Evolutionary conservation across 2,329 filamentous ascomycete genomes (phyloP).

Genomic region (Oidium heveae): DNA sequence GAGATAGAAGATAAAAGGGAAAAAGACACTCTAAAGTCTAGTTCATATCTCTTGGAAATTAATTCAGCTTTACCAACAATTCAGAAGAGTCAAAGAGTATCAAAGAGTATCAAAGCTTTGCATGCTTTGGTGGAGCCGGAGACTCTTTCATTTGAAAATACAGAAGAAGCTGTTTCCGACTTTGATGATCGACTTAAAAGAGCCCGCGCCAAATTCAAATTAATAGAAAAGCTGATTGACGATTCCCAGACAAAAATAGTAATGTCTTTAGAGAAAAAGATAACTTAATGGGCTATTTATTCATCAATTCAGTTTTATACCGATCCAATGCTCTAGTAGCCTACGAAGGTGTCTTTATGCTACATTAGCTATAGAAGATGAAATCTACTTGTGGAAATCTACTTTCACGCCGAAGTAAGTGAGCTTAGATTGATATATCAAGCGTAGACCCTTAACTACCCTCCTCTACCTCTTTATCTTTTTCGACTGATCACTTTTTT

Average conservation of each 20-base stretch:
- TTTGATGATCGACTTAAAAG: constrained; percentile 75
- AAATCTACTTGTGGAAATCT: too few relatives aligned
- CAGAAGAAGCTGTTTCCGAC: constrained; percentile 69
- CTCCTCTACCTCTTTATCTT: too few relatives aligned
- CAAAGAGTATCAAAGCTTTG: constrained; percentile 51
- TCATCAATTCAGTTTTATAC: too few relatives aligned
- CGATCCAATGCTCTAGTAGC: too few relatives aligned
- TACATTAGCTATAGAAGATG: too few relatives aligned
- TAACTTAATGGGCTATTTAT: too few relatives aligned
- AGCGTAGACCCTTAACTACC: too few relatives aligned
- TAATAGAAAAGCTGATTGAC: constrained; percentile 47
- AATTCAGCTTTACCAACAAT: constrained; percentile 9
- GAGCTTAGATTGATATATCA: too few relatives aligned
- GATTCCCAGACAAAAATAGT: not conserved
- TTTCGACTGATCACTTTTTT: too few relatives aligned
- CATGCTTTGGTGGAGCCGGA: constrained; percentile 57
- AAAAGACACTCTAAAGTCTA: not conserved
- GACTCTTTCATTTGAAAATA: constrained; percentile 56
- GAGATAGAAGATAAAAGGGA: not conserved
- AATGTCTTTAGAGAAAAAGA: too few relatives aligned
- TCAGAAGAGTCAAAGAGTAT: constrained; percentile 35
- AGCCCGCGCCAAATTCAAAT: constrained; percentile 59
- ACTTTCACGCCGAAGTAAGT: too few relatives aligned
- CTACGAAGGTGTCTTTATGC: too few relatives aligned
- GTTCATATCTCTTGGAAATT: not conserved